Evolutionary conservation across 2,329 filamentous ascomycete species (phyloP).

Genomic region (Xenoacremonium recifei): DNA sequence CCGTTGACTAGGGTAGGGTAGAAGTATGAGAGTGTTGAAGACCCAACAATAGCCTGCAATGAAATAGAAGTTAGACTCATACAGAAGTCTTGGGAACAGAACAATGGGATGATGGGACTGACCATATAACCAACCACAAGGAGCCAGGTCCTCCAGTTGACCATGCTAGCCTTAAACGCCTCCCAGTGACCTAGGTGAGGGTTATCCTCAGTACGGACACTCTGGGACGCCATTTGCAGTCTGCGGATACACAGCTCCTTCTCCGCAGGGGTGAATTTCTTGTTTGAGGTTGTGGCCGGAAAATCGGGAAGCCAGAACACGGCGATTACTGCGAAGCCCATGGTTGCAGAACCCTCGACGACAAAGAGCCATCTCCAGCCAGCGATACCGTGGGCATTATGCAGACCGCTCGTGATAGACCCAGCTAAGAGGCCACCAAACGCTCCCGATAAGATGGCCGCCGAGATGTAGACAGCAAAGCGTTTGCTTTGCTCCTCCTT

Average conservation of each 20-base stretch:
- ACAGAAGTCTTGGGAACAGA: background rate
- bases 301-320: constrained; percentile 70
- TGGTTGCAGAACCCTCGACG: constrained; percentile 59
- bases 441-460: constrained; percentile 66
- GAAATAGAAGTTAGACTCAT: constrained; percentile 1
- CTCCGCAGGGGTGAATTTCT: constrained; percentile 58
- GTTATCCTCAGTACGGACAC: constrained; percentile 60
- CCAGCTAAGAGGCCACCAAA: constrained; percentile 63
- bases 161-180: constrained; percentile 11
- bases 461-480: constrained; percentile 67
- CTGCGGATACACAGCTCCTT: constrained; percentile 60
- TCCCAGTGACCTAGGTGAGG: constrained; percentile 28
- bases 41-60: constrained; percentile 28
- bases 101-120: background rate
- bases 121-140: constrained; percentile 23
- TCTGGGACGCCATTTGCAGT: constrained; percentile 60
- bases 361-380: constrained; percentile 54
- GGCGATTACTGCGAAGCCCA: constrained; percentile 56
- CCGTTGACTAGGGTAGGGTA: constrained; percentile 32
- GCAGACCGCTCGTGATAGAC: constrained; percentile 54
- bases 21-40: constrained; percentile 31
- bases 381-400: constrained; percentile 46
- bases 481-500: constrained; percentile 29
- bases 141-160: constrained; percentile 15
- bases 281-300: constrained; percentile 54